Evolutionary conservation across 2,329 filamentous ascomycete species (phyloP).

Genomic region (Trichoderma pleuroti): DNA sequence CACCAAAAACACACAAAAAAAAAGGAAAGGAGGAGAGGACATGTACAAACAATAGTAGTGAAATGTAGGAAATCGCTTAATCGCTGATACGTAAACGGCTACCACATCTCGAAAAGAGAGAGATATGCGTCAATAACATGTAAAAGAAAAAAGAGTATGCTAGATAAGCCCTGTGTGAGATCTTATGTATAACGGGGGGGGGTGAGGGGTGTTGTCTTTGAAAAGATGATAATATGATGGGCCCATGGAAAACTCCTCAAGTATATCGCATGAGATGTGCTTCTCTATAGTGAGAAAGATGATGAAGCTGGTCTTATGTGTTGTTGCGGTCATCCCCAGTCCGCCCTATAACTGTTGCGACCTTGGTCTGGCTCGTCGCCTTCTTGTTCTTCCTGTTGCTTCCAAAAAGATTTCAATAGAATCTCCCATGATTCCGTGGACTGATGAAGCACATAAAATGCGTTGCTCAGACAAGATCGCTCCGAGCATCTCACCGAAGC

Average conservation of each 20-base stretch:
- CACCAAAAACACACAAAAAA: background rate
- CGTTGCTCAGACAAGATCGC: background rate
- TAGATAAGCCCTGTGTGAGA: background rate
- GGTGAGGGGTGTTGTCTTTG: background rate
- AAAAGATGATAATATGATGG: background rate
- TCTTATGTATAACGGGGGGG: background rate
- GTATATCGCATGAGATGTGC: background rate
- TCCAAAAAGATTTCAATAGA: background rate
- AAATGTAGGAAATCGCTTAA: constrained; percentile 2
- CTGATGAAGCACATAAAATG: background rate
- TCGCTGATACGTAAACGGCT: background rate
- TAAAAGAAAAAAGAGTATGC: background rate
- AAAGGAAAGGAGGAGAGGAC: background rate
- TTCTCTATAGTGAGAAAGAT: background rate
- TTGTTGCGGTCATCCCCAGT: background rate
- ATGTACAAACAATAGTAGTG: background rate
- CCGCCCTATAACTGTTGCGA: background rate
- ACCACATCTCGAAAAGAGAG: background rate
- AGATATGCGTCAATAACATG: background rate
- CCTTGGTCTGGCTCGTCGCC: background rate
- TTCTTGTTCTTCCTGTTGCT: background rate
- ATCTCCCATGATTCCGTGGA: background rate
- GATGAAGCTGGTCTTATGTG: background rate
- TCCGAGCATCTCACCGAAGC: constrained; percentile 28
- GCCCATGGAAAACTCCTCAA: background rate